Evolutionary conservation across 495 filamentous ascomycete species (phyloP), one percentile per base, ranked within the genome.

Genomic region (Daldinia loculata): DNA sequence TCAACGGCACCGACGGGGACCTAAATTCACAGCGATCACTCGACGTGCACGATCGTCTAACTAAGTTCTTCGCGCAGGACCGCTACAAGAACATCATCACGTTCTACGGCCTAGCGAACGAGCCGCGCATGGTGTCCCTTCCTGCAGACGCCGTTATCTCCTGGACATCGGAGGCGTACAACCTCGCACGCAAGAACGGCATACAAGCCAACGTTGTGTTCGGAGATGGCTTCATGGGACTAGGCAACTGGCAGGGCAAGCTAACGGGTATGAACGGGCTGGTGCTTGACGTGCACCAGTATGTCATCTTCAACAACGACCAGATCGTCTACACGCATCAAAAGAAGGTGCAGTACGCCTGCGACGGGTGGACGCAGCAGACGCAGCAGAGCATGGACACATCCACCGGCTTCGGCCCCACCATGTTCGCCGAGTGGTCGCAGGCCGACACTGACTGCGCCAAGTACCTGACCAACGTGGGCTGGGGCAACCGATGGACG

Each of bases 361-460:
- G 96, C 81, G 80, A 84, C 12, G 92, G 87, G 58, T 99, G 96
- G 96, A 89, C 89, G 3, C 73, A 86, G 61, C 94, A 98, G 87
- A 88, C 93, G 52, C 66, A 84, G 63, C 80, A 84, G 56, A 91
- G 89, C 77, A 89, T 92, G 80, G 85, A 90, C 79, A 89, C 85
- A 1, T 77, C 85, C 14, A 92, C 89, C 7, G 96, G 95, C 41
- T 99, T 94, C 84, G 96, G 96, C 0, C 95, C 95, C 5, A 98
- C 94, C n/a, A 89, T 98, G 59, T 93, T 95, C 77, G 96, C 95
- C 73, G 96, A 99, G 85, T 99, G 94, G 93, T 93, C 90, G 3
- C 95, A 98, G 84, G 95, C 96, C 48, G 96, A 99, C 77, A 98
- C 96, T 12, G 96, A 99, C 81, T 99, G 96, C 82, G 88, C 93